Percentiles rank a stretch among this genome's conserved stretches.
Evolutionary conservation across 257 asterid species (phyloP).

Genomic region (Parsonsia alboflavescens): DNA sequence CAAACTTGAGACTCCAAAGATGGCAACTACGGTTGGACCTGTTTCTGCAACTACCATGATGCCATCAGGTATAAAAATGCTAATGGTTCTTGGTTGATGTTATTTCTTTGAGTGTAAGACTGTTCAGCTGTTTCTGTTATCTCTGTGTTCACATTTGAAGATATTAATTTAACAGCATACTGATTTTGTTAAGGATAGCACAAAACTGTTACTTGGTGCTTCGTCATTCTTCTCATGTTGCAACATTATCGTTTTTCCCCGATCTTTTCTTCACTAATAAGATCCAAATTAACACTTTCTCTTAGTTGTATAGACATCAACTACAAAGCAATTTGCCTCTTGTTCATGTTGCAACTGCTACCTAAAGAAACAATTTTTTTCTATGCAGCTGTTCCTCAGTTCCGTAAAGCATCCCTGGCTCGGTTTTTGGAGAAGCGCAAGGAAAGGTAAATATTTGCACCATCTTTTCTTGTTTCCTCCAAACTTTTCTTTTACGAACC

Average conservation of each 20-base stretch:
- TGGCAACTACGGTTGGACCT: constrained; percentile 40
- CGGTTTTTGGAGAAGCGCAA: constrained; percentile 86
- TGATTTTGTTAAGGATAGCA: background rate
- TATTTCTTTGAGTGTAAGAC: background rate
- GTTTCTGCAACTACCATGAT: constrained; percentile 35
- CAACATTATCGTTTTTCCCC: too few relatives aligned
- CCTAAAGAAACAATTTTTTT: background rate
- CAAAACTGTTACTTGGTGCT: background rate
- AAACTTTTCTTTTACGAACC: too few relatives aligned
- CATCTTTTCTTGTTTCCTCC: background rate
- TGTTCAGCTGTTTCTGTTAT: background rate
- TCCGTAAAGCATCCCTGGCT: constrained; percentile 71
- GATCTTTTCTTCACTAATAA: too few relatives aligned
- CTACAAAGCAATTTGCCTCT: background rate
- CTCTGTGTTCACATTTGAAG: background rate
- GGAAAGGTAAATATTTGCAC: constrained; percentile 49
- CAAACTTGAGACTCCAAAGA: constrained; percentile 43
- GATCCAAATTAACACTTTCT: too few relatives aligned
- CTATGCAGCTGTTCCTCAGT: constrained; percentile 74
- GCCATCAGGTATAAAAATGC: constrained; percentile 42
- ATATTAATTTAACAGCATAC: background rate
- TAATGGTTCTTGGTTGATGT: background rate
- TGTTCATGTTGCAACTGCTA: background rate
- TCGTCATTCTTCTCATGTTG: too few relatives aligned
- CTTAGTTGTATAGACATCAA: background rate